phyloP scores from a whole-genome alignment of 371 early-diverging fungal genomes.

The Capniomyces stellatus region DNA sequence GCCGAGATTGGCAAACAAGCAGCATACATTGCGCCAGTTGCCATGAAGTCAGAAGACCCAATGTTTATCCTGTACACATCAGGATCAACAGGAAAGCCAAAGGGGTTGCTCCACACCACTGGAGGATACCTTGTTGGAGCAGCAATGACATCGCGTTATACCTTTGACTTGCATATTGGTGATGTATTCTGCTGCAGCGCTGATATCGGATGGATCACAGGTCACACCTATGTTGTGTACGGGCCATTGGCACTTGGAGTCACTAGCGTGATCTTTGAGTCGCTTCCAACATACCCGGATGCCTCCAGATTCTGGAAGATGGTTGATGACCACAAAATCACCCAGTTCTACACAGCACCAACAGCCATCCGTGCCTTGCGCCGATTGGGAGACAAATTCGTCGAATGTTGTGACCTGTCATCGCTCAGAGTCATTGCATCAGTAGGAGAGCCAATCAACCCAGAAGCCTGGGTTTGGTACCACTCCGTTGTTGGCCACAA shows the following conservation, averaged over 20 bases:
- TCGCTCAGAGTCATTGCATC: slow-evolving; percentile 81
- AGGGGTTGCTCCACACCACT: slow-evolving; percentile 81
- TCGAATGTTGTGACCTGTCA: slow-evolving; percentile 47
- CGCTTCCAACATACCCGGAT: slow-evolving; percentile 67
- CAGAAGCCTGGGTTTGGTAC: slow-evolving; percentile 96
- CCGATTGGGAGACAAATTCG: slow-evolving; percentile 65
- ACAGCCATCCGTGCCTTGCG: slow-evolving; percentile 92
- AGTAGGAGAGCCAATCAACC: slow-evolving; percentile 97
- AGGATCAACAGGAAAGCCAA: slow-evolving; percentile 89
- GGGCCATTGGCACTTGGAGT: slow-evolving; percentile 82
- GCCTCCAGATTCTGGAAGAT: slow-evolving; percentile 70
- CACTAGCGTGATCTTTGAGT: slow-evolving; percentile 87
- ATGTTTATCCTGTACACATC: slow-evolving; percentile 94
- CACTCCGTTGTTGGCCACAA: slow-evolving; percentile 67
- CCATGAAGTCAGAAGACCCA: slow-evolving; percentile 83
- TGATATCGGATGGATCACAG: slow-evolving; percentile 69
- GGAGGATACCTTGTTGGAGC: slow-evolving; percentile 91
- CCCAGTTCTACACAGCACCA: slow-evolving; percentile 97
- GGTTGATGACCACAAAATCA: slow-evolving; percentile 71
- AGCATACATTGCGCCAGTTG: slow-evolving; percentile 59
- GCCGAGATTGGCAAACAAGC: slow-evolving; percentile 55
- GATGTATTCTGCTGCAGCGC: slow-evolving; percentile 77
- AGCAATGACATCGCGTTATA: slow-evolving; percentile 64
- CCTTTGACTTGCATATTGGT: slow-evolving; percentile 71
- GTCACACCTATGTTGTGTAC: slow-evolving; percentile 82